Conservation (phyloP, 257 asterid genomes). For the Gentiana straminea region DNA sequence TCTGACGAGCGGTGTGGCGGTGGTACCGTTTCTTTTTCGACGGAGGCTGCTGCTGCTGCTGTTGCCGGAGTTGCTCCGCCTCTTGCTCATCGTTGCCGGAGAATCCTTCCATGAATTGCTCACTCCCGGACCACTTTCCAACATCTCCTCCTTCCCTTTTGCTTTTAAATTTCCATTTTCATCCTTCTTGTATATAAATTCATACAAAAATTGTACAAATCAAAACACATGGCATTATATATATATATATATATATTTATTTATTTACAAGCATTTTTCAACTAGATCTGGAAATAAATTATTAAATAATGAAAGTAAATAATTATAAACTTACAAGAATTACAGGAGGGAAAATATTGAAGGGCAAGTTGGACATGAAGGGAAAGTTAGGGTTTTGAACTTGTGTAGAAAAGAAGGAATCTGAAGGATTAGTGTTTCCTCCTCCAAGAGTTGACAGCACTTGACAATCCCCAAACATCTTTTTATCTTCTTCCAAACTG, state of each 20-base stretch:
- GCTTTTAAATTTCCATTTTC: conserved; percentile 34
- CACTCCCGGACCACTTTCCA: conserved; percentile 90
- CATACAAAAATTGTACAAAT: no score
- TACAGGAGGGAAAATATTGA: conserved; percentile 70
- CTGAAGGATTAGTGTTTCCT: conserved; percentile 29
- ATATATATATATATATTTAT: neutral
- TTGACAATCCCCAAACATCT: conserved; percentile 92
- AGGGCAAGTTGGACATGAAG: conserved; percentile 74
- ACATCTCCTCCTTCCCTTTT: conserved; percentile 57
- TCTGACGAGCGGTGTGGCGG: conserved; percentile 85
- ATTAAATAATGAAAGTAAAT: neutral
- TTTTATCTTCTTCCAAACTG: conserved; percentile 1
- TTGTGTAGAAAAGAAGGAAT: conserved; percentile 28
- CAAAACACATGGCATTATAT: no score
- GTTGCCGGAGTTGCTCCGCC: conserved; percentile 19
- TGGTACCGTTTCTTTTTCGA: conserved; percentile 83
- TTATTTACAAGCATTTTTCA: neutral
- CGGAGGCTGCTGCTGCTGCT: conserved; percentile 20
- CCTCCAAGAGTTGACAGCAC: conserved; percentile 72
- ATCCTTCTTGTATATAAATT: conserved; percentile 37
- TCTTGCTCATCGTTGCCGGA: conserved; percentile 65
- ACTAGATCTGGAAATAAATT: no score
- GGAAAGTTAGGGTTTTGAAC: conserved; percentile 59
- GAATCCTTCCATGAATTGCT: conserved; percentile 48
- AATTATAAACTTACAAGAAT: conserved; percentile 40